A percentile compares a stretch with the other conserved stretches of the same genome.
phyloP scores from a whole-genome alignment of 2,329 filamentous ascomycete genomes.

The Coniochaeta sp. region DNA sequence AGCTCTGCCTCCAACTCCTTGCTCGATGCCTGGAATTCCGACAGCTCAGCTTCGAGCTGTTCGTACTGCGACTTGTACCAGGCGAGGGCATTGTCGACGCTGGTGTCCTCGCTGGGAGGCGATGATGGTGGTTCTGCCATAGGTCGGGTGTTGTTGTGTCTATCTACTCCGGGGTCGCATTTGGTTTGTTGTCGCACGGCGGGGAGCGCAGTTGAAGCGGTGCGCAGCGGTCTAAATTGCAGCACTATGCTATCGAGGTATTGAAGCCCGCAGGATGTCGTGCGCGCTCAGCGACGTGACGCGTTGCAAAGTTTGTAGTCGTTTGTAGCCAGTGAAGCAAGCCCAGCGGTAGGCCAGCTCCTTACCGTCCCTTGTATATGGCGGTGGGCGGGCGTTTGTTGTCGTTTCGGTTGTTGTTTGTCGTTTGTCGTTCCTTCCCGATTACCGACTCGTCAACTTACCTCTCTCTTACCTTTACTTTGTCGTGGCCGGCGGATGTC shows the following conservation, averaged over 20 bases:
- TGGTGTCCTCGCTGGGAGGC: slow-evolving; percentile 47
- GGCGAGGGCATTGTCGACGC: slow-evolving; percentile 67
- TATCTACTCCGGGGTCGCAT: slow-evolving; percentile 3
- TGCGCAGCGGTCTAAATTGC: background rate
- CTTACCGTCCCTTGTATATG: background rate
- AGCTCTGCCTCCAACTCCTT: slow-evolving; percentile 90
- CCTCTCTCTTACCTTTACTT: background rate
- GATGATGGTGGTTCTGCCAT: slow-evolving; percentile 59
- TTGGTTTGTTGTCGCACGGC: background rate
- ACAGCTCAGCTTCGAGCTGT: slow-evolving; percentile 80
- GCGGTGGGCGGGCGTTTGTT: background rate
- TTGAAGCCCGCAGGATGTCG: too few species aligned
- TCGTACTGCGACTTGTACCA: slow-evolving; percentile 98
- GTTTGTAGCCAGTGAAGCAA: background rate
- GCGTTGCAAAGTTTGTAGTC: background rate
- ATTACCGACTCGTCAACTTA: background rate
- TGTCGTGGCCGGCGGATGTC: background rate
- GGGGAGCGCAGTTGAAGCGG: background rate
- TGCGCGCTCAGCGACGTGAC: background rate
- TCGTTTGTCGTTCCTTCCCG: background rate
- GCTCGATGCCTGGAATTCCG: slow-evolving; percentile 90
- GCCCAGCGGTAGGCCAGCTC: background rate
- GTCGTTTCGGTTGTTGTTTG: background rate
- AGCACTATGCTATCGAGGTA: background rate
- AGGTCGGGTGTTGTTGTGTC: slow-evolving; percentile 3